Conservation (phyloP, 768 basidiomycete genomes). For the Daedaleopsis nitida region DNA sequence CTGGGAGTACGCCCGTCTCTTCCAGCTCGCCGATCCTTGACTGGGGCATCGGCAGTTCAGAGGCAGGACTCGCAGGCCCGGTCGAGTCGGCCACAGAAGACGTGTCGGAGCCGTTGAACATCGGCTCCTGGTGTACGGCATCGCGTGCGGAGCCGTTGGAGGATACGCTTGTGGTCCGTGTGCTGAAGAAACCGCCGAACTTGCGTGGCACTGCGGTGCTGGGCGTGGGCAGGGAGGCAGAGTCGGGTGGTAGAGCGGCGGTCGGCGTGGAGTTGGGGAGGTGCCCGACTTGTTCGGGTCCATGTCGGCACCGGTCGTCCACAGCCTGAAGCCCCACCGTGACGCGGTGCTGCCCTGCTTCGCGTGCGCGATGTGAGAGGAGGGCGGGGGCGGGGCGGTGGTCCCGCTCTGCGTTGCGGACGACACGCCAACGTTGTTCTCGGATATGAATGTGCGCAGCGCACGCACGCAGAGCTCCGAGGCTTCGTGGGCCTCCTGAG, state of each 20-base stretch:
- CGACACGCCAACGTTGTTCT: conserved; percentile 61
- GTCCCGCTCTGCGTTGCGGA: conserved; percentile 16
- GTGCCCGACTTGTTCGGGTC: conserved; percentile 3
- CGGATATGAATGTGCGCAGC: conserved; percentile 79
- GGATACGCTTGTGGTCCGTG: conserved; percentile 50
- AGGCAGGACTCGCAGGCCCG: conserved; percentile 59
- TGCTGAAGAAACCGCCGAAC: conserved; percentile 70
- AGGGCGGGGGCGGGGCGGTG: conserved; percentile 9
- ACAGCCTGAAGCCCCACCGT: conserved; percentile 74
- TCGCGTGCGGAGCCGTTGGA: conserved; percentile 41
- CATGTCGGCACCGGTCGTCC: conserved; percentile 40
- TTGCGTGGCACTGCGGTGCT: conserved; percentile 51
- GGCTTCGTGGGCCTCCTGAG: conserved; percentile 83
- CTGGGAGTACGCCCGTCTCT: neutral
- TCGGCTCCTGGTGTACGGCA: conserved; percentile 36
- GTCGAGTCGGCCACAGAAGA: conserved; percentile 50
- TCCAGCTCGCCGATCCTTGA: conserved; percentile 11
- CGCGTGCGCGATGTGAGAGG: conserved; percentile 14
- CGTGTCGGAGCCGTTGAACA: conserved; percentile 57
- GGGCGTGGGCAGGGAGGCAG: conserved; percentile 28
- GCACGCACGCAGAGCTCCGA: conserved; percentile 84
- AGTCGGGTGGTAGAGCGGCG: conserved; percentile 30
- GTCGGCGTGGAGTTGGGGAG: conserved; percentile 17
- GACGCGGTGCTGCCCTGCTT: conserved; percentile 29
- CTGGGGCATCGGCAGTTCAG: conserved; percentile 21